Percentiles rank a stretch among this genome's conserved stretches.
Evolutionary conservation across 805 yeast species (phyloP).

Genomic region (Yarrowia porcina): DNA sequence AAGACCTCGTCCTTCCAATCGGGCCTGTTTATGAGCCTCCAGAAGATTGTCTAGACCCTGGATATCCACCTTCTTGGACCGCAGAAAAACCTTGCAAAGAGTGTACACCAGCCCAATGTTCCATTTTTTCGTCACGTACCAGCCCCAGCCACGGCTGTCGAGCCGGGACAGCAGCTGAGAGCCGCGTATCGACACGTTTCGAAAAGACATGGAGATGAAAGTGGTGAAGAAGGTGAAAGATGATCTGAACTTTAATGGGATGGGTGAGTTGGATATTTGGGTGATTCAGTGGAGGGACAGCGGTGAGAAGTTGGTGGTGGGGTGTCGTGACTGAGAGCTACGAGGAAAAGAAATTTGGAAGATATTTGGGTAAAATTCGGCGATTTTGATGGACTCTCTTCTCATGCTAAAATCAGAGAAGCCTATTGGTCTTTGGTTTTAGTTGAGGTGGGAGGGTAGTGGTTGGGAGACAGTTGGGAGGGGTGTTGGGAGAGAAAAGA

Average conservation of each 20-base stretch:
- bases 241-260: background rate
- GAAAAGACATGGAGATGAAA: constrained; percentile 12
- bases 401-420: background rate
- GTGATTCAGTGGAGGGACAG: no score
- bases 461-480: no score
- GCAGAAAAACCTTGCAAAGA: constrained; percentile 2
- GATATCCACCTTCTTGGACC: constrained; percentile 34
- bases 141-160: constrained; percentile 21
- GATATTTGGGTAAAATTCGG: background rate
- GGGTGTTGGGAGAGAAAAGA: no score
- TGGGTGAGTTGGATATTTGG: background rate
- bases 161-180: background rate
- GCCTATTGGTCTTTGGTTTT: background rate
- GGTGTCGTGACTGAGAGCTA: no score
- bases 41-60: constrained; percentile 63
- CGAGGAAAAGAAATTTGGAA: background rate
- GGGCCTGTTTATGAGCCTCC: constrained; percentile 58
- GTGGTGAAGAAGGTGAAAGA: background rate
- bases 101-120: constrained; percentile 23
- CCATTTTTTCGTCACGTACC: constrained; percentile 22
- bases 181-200: constrained; percentile 15
- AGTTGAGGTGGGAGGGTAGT: no score
- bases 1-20: constrained; percentile 66
- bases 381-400: background rate
- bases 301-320: no score